These are phyloP conservation scores for Ogataea corticis DNA, from an alignment of 805 yeast genomes.

Conservation along the genomic window DNA sequence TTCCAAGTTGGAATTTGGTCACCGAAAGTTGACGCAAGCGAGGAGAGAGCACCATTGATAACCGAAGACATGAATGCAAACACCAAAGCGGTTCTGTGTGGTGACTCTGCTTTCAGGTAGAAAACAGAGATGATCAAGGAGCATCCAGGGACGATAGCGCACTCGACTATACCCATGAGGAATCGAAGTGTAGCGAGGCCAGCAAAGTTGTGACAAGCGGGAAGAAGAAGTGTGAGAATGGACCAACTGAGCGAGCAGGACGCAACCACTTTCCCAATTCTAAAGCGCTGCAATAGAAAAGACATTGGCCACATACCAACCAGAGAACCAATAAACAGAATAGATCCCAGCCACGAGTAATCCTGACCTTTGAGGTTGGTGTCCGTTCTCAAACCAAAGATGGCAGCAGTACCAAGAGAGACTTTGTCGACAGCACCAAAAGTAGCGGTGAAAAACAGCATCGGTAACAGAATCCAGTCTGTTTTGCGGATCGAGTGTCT, in stretches of 20 bases:
- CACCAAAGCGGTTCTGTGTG: constrained; percentile 44
- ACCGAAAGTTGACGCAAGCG: constrained; percentile 31
- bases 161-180: constrained; percentile 51
- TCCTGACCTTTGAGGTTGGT: constrained; percentile 44
- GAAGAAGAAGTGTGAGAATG: constrained; percentile 41
- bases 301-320: constrained; percentile 44
- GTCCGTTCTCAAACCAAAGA: constrained; percentile 48
- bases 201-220: constrained; percentile 42
- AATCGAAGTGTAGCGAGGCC: constrained; percentile 47
- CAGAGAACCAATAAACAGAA: constrained; percentile 51
- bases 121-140: constrained; percentile 53
- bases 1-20: constrained; percentile 44
- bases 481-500: constrained; percentile 19
- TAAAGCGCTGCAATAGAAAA: constrained; percentile 42
- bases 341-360: constrained; percentile 51
- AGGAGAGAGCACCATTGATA: constrained; percentile 27
- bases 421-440: constrained; percentile 26
- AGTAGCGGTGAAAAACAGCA: constrained; percentile 20
- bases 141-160: constrained; percentile 54
- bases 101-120: constrained; percentile 48
- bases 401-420: constrained; percentile 31
- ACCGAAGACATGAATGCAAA: constrained; percentile 43
- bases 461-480: constrained; percentile 24
- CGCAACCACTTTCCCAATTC: constrained; percentile 39
- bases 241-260: constrained; percentile 44